Conservation (phyloP, 2,329 filamentous ascomycete genomes). For the Plenodomus lindquistii region DNA sequence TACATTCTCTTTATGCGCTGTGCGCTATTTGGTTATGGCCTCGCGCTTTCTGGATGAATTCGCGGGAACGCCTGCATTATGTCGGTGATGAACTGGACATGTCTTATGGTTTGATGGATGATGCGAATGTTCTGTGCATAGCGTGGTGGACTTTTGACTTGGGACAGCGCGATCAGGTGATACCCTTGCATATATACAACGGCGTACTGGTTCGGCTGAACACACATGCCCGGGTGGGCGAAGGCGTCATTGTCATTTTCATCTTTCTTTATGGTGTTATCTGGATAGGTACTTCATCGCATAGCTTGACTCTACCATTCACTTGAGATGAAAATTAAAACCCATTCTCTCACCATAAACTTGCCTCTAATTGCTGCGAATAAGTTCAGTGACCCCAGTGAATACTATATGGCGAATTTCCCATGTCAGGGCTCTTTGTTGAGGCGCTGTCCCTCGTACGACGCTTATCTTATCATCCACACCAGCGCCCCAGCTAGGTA, state of each 20-base stretch:
- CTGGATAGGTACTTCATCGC: too few species aligned
- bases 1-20: neutral
- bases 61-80: neutral
- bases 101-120: constrained; percentile 1
- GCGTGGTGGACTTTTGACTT: neutral
- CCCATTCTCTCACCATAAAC: too few species aligned
- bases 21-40: neutral
- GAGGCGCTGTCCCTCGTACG: too few species aligned
- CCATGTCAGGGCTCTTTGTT: too few species aligned
- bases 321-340: too few species aligned
- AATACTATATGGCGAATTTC: too few species aligned
- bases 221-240: neutral
- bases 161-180: constrained; percentile 5
- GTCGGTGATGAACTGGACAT: neutral
- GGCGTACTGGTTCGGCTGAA: constrained; percentile 9
- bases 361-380: too few species aligned
- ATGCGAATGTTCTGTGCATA: neutral
- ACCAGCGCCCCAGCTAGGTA: neutral
- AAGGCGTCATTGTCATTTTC: neutral
- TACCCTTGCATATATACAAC: constrained; percentile 19
- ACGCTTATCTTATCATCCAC: neutral
- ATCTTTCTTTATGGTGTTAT: too few species aligned
- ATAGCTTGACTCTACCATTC: too few species aligned
- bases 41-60: neutral
- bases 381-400: too few species aligned